Evolutionary conservation across 495 filamentous ascomycete species (phyloP).

Genomic region (Ramalina peruviana): DNA sequence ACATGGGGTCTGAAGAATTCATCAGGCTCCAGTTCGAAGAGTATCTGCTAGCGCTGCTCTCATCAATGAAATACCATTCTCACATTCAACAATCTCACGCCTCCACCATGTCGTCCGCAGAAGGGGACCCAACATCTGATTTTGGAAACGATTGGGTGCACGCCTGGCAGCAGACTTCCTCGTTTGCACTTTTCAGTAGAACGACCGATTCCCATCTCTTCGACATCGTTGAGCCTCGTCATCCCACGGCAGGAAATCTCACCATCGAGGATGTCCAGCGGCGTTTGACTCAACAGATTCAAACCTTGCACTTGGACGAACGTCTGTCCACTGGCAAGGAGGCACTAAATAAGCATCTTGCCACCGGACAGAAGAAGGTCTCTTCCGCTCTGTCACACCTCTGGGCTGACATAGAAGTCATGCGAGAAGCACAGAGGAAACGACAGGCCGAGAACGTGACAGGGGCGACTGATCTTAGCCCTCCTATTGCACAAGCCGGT

Average conservation of each 20-base stretch:
- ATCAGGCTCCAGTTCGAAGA: slow-evolving; percentile 97
- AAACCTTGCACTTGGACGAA: slow-evolving; percentile 81
- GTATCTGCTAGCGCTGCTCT: slow-evolving; percentile 80
- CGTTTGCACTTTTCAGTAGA: slow-evolving; percentile 69
- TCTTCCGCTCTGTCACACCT: slow-evolving; percentile 70
- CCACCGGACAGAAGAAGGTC: slow-evolving; percentile 74
- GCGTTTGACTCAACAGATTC: slow-evolving; percentile 72
- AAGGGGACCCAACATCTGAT: slow-evolving; percentile 75
- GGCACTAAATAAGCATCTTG: slow-evolving; percentile 61
- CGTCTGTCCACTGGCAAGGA: slow-evolving; percentile 64
- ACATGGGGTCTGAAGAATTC: slow-evolving; percentile 94
- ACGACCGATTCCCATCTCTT: slow-evolving; percentile 79
- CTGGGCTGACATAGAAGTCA: slow-evolving; percentile 75
- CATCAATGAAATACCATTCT: slow-evolving; percentile 77
- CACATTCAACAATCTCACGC: slow-evolving; percentile 37
- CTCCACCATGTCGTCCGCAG: slow-evolving; percentile 29
- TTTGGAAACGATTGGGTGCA: slow-evolving; percentile 66
- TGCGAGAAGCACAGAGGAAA: slow-evolving; percentile 68
- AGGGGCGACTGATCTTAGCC: slow-evolving; percentile 19
- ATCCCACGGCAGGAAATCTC: slow-evolving; percentile 88
- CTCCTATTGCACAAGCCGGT: neutral
- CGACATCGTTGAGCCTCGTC: slow-evolving; percentile 81
- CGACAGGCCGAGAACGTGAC: slow-evolving; percentile 38
- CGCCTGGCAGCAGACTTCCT: slow-evolving; percentile 73
- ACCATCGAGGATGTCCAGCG: slow-evolving; percentile 92